A percentile compares a stretch with the other conserved stretches of the same genome.
Conservation (phyloP, 2,329 filamentous ascomycete species). For the Elsinoe fawcettii region DNA sequence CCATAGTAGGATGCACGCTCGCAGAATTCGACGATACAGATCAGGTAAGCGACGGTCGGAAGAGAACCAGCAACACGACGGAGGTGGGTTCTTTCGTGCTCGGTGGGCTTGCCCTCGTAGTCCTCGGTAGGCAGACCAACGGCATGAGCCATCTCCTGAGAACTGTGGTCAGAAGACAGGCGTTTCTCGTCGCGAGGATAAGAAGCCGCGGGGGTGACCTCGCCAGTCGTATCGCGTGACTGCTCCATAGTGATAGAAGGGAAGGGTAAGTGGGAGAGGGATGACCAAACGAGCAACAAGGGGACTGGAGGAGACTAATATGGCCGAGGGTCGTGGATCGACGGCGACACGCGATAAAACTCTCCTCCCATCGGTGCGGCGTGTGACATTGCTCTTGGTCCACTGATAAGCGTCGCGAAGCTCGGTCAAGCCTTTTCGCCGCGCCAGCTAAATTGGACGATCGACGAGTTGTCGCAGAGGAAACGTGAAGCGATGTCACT, state of each 20-base stretch:
- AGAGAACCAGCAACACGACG: constrained; percentile 46
- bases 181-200: constrained; percentile 8
- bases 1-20: constrained; percentile 57
- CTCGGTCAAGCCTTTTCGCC: constrained; percentile 2
- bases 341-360: background rate
- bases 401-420: constrained; percentile 7
- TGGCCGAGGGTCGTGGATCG: background rate
- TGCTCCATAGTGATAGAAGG: background rate
- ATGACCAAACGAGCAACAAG: background rate
- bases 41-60: constrained; percentile 47
- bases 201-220: background rate
- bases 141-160: constrained; percentile 17
- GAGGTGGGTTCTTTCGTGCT: constrained; percentile 40
- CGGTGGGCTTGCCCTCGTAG: constrained; percentile 33
- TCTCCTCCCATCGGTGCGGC: background rate
- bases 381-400: constrained; percentile 1
- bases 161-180: background rate
- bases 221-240: background rate
- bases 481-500: constrained; percentile 3
- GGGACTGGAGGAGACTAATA: background rate
- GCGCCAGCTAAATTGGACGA: background rate
- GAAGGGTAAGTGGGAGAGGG: background rate
- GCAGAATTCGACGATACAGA: constrained; percentile 54
- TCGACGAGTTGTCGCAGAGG: background rate
- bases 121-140: constrained; percentile 17